Evolutionary conservation across 768 basidiomycete genomes (phyloP), one percentile per base, ranked within the genome.

Genomic region (Astraeus odoratus): DNA sequence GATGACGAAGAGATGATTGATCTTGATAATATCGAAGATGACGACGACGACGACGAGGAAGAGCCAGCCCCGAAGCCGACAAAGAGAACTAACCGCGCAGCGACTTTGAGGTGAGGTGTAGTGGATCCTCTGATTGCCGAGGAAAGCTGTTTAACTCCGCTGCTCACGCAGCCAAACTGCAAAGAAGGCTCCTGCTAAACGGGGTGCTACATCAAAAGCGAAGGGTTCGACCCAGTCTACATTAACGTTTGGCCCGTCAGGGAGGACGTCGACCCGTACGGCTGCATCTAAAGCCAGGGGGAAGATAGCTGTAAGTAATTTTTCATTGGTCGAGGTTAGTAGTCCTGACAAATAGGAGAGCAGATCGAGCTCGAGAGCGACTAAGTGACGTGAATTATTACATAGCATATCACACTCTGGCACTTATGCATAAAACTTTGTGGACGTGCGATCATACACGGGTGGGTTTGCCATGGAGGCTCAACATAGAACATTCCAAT

Each of bases 201-300:
- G 70, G 57, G 49, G 68, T 8, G 52, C 70, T 41, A 48, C 71
- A 31, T 26, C 68, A 39, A 57, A 52, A 42, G 38, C 65, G 7
- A 77, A 56, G 40, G 26, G 5, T 22, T 36, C 53, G 1, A 45
- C 63, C 4, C 58, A 72, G 59, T 48, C 72, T 1, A 82, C 78
- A 34, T 60, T 88, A 43, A 75, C 65, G 27, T 88, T 88, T 50
- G 75, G 80, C 0, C 80, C 85, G 8, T 70, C 73, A 24, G 75
- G 75, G 6, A 67, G 81, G 7, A 61, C 54, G 26, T 74, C 80
- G 13, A 77, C 80, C 1, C 65, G 86, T 42, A 74, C 83, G 0
- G 86, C 87, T 12, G 86, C 87, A 6, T 71, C 78, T 15, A 80
- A 70, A 54, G 83, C 87, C 8, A 77, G 71, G 54, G 74, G 75